Evolutionary conservation across 1,139 yeast genomes (phyloP), one percentile per base, ranked within the genome.

Genomic region (Suhomyces chickasaworum): DNA sequence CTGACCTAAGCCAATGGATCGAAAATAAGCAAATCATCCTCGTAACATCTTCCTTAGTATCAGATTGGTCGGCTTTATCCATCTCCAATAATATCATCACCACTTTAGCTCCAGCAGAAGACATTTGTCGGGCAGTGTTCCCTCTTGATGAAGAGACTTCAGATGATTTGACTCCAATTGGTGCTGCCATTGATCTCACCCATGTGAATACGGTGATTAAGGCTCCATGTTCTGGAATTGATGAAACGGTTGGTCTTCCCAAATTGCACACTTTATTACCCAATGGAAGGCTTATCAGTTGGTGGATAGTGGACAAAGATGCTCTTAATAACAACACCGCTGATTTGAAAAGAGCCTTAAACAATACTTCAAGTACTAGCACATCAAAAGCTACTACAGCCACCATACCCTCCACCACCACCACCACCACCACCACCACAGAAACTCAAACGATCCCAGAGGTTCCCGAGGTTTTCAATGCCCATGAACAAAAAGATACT

Each of bases 81-180:
- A 63, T 76, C 0, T 9, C 23, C n/a, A 16, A 21, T n/a, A 17
- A 20, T 15, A 31, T 22, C 3, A 57, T 64, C 1, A 55, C 61
- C 1, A 65, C 42, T 2, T 18, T 73, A 36, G 66, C 60, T 31
- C 81, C 84, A 18, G 64, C 77, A 3, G 87, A 85, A 54, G 97
- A 89, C 58, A 71, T 83, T 3, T 81, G 80, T 53, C 75, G 87
- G 44, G 93, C 96, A 0, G 77, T 79, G 12, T 71, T 88, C 52
- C 96, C 96, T 1, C 69, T 88, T 53, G 80, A 79, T 59, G 83
- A 80, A 13, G 84, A 76, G 1, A 67, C 83, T 0, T 81, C 78
- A 33, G 85, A 80, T 42, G 96, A 88, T 58, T 77, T 86, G 5
- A 78, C 87, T 1, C 83, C 91, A 0, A 68, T 86, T 17, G 96